Percentiles rank a stretch among this genome's conserved stretches.
Evolutionary conservation across 257 asterid species (phyloP).

Genomic region (Gentiana macrophylla): DNA sequence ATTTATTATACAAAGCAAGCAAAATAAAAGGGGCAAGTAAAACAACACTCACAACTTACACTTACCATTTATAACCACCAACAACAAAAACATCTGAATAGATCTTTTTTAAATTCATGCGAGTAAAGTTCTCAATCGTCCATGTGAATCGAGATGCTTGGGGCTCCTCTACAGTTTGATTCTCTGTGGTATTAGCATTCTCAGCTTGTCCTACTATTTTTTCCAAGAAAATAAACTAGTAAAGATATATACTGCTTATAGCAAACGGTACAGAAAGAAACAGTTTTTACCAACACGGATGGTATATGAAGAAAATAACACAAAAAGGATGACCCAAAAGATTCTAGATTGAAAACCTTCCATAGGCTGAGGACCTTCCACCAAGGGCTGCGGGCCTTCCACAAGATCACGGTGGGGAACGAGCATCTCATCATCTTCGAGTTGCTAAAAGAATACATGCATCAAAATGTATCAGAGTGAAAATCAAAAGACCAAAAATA

Average conservation of each 20-base stretch:
- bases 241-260: neutral
- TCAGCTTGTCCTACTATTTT: constrained; percentile 40
- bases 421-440: constrained; percentile 89
- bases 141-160: constrained; percentile 79
- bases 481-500: too few relatives aligned
- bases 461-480: too few relatives aligned
- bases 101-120: constrained; percentile 61
- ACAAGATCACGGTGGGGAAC: constrained; percentile 74
- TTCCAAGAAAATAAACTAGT: constrained; percentile 10
- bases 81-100: constrained; percentile 73
- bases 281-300: too few relatives aligned
- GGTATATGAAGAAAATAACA: neutral
- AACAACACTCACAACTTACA: constrained; percentile 2
- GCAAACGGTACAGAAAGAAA: neutral
- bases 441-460: constrained; percentile 28
- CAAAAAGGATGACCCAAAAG: constrained; percentile 5
- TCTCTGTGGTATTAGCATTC: constrained; percentile 57
- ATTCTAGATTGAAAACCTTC: constrained; percentile 47
- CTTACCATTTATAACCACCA: constrained; percentile 85
- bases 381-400: constrained; percentile 77
- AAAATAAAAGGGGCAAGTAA: neutral
- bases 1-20: constrained; percentile 1
- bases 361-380: constrained; percentile 96
- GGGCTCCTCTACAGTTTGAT: constrained; percentile 80
- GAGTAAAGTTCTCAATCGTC: constrained; percentile 72